Evolutionary conservation across 345 rosid species (phyloP).

Genomic region (Melastoma malabathricum): DNA sequence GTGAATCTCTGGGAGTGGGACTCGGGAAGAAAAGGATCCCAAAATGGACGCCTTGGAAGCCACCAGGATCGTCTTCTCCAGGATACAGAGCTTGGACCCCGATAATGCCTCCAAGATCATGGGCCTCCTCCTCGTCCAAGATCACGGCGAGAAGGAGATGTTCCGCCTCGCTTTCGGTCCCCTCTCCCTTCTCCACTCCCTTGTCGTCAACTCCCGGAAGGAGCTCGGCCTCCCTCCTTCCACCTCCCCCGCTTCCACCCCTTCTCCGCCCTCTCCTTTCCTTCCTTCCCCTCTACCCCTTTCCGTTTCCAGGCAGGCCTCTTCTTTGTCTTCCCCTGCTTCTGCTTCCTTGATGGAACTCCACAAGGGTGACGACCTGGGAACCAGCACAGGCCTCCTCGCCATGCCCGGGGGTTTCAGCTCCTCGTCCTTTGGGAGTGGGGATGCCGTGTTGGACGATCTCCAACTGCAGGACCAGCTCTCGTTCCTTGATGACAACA

Average conservation of each 20-base stretch:
- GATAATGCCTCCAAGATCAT: slow-evolving; percentile 90
- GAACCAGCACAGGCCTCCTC: too few species aligned
- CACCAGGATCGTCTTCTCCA: slow-evolving; percentile 69
- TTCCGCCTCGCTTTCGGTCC: slow-evolving; percentile 88
- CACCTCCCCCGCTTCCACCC: slow-evolving; percentile 25
- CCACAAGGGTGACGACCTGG: slow-evolving; percentile 7
- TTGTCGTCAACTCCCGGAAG: slow-evolving; percentile 49
- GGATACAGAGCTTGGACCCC: slow-evolving; percentile 67
- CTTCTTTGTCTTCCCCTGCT: slow-evolving; percentile 11
- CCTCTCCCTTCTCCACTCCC: slow-evolving; percentile 60
- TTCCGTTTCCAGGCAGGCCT: slow-evolving; percentile 10
- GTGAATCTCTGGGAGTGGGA: too few species aligned
- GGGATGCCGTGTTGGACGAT: slow-evolving; percentile 26
- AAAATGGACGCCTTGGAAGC: slow-evolving; percentile 88
- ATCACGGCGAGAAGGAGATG: slow-evolving; percentile 93
- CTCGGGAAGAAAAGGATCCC: neutral
- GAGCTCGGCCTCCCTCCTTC: slow-evolving; percentile 43
- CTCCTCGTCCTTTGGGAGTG: slow-evolving; percentile 42
- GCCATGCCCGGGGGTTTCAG: neutral
- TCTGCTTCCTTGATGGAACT: slow-evolving; percentile 37
- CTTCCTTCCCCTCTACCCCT: slow-evolving; percentile 17
- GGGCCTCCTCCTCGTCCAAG: slow-evolving; percentile 83
- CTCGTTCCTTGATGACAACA: slow-evolving; percentile 44
- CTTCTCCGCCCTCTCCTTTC: slow-evolving; percentile 36
- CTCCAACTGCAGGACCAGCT: slow-evolving; percentile 58